Percentiles rank a stretch among this genome's conserved stretches.
Conservation (phyloP, 116 monocot genomes). For the Iris pallida region DNA sequence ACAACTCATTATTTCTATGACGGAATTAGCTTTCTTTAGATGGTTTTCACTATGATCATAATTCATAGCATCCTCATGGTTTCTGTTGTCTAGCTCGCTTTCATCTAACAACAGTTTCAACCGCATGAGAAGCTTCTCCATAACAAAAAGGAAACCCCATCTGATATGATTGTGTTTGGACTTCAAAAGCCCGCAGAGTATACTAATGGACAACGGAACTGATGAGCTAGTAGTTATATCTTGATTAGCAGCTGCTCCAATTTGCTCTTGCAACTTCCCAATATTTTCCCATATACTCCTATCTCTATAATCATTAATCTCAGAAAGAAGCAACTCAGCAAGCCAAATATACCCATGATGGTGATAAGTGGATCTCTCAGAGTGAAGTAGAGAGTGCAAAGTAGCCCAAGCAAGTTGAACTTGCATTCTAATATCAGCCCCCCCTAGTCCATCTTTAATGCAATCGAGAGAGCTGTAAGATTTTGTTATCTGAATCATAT, state of each 20-base stretch:
- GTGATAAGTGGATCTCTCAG: conserved; percentile 63
- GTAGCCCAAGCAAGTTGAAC: conserved; percentile 78
- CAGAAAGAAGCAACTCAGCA: conserved; percentile 73
- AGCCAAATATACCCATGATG: conserved; percentile 96
- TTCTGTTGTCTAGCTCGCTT: conserved; percentile 36
- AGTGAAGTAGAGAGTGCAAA: conserved; percentile 89
- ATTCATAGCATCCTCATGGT: conserved; percentile 16
- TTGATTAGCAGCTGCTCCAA: conserved; percentile 63
- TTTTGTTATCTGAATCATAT: conserved; percentile 69
- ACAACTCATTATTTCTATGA: conserved; percentile 84
- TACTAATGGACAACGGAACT: conserved; percentile 59
- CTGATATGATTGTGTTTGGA: conserved; percentile 82
- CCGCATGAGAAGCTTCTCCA: conserved; percentile 92
- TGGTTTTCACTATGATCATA: conserved; percentile 21
- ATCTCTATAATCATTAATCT: conserved; percentile 51
- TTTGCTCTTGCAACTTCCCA: conserved; percentile 59
- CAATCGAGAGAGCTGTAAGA: conserved; percentile 40
- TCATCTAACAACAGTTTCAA: conserved; percentile 92
- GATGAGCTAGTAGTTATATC: conserved; percentile 39
- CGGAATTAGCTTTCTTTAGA: conserved; percentile 71
- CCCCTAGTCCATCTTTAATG: conserved; percentile 45
- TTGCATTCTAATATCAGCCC: conserved; percentile 31
- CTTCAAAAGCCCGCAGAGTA: conserved; percentile 82
- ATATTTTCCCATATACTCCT: conserved; percentile 64
- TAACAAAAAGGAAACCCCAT: conserved; percentile 92